Evolutionary conservation across 2,329 filamentous ascomycete species (phyloP), one percentile per base, ranked within the genome.

Genomic region (Aureobasidium sp.): DNA sequence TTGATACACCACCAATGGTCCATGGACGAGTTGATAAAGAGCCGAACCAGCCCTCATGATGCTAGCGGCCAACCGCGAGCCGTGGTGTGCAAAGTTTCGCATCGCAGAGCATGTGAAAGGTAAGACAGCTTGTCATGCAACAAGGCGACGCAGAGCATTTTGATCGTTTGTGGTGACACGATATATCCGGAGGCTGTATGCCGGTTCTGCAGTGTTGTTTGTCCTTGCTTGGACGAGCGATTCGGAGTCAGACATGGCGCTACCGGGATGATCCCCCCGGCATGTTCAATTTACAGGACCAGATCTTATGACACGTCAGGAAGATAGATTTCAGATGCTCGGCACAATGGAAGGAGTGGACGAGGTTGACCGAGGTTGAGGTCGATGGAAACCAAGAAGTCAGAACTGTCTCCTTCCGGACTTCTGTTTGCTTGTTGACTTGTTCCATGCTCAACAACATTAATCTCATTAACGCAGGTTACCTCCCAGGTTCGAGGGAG

Each of bases 221-320:
- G 55, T 48, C 55, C 55, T 58, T 58, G 55, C 55, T 48, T 47
- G 41, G 5, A 39, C 20, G 6, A 12, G 34, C 9, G 31, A 58
- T 48, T 58, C 55, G 29, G 20, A 58, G 41, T 58, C 55, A 58
- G 55, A 58, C 55, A 58, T 39, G 42, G 42, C 41, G 55, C n/a
- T 14, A 31, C 5, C 31, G 12, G 41, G 15, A 58, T 58, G 55
- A 39, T 36, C 41, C 48, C 31, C 52, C 55, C 55, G 55, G 15
- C 31, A 58, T 17, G 20, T 27, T 7, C 20, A 25, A 11, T n/a
- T n/a, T 25, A 20, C 29, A 25, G 8, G 17, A 6, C 20, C n/a
- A 17, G n/a, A 57, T 42, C 37, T 36, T 11, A 39, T 47, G 39
- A 57, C 29, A 45, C 45, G 53, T 57, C 53, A 57, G 29, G 27